Percentiles rank a stretch among this genome's conserved stretches.
phyloP scores from a whole-genome alignment of 768 basidiomycete species.

The Suillus tomentosus region DNA sequence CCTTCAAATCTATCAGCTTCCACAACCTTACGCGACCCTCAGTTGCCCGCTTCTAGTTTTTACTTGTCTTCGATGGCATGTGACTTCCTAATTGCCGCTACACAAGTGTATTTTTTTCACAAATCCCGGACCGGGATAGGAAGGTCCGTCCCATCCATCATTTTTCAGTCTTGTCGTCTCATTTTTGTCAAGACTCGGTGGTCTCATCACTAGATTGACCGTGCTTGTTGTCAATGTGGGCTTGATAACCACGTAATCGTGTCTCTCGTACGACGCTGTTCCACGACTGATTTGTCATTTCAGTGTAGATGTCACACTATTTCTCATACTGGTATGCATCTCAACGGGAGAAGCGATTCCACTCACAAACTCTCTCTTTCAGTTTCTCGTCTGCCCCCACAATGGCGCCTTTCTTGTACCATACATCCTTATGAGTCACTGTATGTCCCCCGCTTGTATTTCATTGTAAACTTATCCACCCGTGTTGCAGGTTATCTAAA shows the following conservation, averaged over 20 bases:
- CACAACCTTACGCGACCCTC: not conserved
- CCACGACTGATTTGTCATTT: not conserved
- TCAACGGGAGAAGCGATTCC: not conserved
- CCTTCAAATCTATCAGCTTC: not conserved
- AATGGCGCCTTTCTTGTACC: conserved; percentile 40
- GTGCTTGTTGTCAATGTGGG: conserved; percentile 39
- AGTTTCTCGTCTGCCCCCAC: conserved; percentile 38
- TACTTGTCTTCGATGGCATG: conserved; percentile 36
- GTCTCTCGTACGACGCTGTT: not conserved
- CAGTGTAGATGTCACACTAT: conserved; percentile 32
- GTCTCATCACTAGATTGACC: conserved; percentile 35
- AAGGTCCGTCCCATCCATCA: conserved; percentile 19
- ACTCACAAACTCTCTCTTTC: not conserved
- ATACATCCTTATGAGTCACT: conserved; percentile 41
- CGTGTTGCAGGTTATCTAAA: conserved; percentile 35
- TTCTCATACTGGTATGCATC: conserved; percentile 27
- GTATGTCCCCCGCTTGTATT: conserved; percentile 21
- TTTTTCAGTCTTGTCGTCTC: not conserved
- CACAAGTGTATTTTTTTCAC: conserved; percentile 36
- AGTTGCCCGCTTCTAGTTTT: conserved; percentile 36
- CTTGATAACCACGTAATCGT: conserved; percentile 35
- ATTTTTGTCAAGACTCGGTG: conserved; percentile 27
- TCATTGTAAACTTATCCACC: not conserved
- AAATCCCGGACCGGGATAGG: conserved; percentile 32
- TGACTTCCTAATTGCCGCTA: conserved; percentile 35